phyloP scores from a whole-genome alignment of 805 yeast genomes.

The Candida stauntonica region DNA sequence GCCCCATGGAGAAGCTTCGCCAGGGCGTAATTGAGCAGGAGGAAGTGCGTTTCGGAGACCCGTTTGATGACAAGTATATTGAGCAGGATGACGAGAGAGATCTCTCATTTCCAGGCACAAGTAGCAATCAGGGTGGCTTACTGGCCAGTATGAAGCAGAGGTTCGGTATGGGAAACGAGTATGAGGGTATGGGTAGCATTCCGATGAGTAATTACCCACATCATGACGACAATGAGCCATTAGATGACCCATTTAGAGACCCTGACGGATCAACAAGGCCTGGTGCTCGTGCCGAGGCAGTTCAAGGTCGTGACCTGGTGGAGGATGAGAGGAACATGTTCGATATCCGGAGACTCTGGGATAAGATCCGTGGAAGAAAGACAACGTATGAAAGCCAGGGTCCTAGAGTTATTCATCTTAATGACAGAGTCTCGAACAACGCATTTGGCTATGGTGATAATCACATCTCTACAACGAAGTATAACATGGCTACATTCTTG shows the following conservation, averaged over 20 bases:
- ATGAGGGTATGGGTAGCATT: slow-evolving; percentile 24
- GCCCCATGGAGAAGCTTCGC: slow-evolving; percentile 20
- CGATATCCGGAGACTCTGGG: slow-evolving; percentile 35
- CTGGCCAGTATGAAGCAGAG: slow-evolving; percentile 21
- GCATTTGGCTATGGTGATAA: slow-evolving; percentile 65
- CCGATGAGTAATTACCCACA: slow-evolving; percentile 23
- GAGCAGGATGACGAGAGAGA: slow-evolving; percentile 34
- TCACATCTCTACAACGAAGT: slow-evolving; percentile 92
- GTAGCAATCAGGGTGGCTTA: slow-evolving; percentile 10
- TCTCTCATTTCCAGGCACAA: slow-evolving; percentile 3
- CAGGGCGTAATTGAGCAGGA: slow-evolving; percentile 30
- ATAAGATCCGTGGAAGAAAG: slow-evolving; percentile 31
- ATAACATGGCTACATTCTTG: slow-evolving; percentile 85
- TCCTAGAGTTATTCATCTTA: slow-evolving; percentile 65
- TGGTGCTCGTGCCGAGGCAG: slow-evolving; percentile 15
- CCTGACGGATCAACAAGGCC: slow-evolving; percentile 16
- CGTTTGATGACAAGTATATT: slow-evolving; percentile 29
- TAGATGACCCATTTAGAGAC: slow-evolving; percentile 23
- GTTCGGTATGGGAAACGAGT: slow-evolving; percentile 22
- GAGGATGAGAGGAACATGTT: slow-evolving; percentile 33
- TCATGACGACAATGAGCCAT: slow-evolving; percentile 2
- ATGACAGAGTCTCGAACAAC: slow-evolving; percentile 54
- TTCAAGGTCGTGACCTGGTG: slow-evolving; percentile 23
- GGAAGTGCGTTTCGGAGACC: slow-evolving; percentile 31
- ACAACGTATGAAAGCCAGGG: slow-evolving; percentile 27